Base-by-base conservation (phyloP, 345 rosid species). In the Citrus reticulata region DNA sequence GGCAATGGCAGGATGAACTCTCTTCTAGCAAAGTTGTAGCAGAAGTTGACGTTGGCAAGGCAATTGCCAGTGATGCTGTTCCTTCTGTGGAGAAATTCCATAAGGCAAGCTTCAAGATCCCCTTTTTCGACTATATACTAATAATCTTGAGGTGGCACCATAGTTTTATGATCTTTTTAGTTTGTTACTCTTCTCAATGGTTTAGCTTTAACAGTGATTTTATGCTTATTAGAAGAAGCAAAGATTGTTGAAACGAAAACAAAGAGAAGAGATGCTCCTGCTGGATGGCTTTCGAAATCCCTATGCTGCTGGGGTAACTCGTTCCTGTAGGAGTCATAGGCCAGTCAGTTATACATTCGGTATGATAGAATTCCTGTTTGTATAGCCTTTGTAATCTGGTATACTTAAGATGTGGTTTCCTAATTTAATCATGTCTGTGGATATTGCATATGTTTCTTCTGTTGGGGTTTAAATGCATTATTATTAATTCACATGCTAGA, bases 331-430 rank as follows among this genome's bases (percentile, higher is more conserved):
- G 79, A 90, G 61, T 78, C 88, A 88, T 35, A 77, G 83, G 77
- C 89, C 91, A 11, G 81, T 88, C 81, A 85, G 78, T 79, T 94
- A 93, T 83, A 93, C 96, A 80, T 93, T 78, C 77, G 97, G 96
- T 94, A 90, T 32, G 84, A 72, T 80, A 73, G 66, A 62, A 29
- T 55, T n/a, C 42, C 70, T 71, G 19, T 72, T 54, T 77, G 58
- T 34, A 20, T 64, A 60, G n/a, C 59, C 78, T 70, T 10, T 81
- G 6, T 60, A 37, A 60, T 42, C 70, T 42, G 30, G 63, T 55
- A 42, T 17, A 25, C 24, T 16, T 24, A 25, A 40, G 59, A 27
- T 16, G 6, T 20, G 9, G 46, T 75, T 62, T 42, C 29, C 34
- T 70, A 49, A 49, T 67, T 68, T 62, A 10, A 25, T 69, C 49